phyloP scores from a whole-genome alignment of 2,329 filamentous ascomycete genomes.

The Trichoderma sp. region DNA sequence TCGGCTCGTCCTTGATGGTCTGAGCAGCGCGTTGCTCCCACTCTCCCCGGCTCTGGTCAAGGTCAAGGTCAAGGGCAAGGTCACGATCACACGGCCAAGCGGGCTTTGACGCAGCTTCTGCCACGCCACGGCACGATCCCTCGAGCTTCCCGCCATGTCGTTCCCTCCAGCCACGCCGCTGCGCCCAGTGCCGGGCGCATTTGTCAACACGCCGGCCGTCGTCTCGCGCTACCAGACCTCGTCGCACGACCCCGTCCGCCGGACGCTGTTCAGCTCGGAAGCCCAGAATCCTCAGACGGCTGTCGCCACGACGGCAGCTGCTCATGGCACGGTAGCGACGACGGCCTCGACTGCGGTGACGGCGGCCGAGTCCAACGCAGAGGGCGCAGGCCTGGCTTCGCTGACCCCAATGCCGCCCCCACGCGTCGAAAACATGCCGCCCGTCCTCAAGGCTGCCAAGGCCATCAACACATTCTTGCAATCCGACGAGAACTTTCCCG shows the following conservation, averaged over 20 bases:
- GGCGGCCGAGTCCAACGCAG: slow-evolving; percentile 34
- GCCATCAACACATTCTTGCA: slow-evolving; percentile 80
- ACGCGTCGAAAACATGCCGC: slow-evolving; percentile 57
- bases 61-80: slow-evolving; percentile 34
- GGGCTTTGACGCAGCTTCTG: too few relatives aligned
- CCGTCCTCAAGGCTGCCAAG: slow-evolving; percentile 76
- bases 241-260: slow-evolving; percentile 51
- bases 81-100: not conserved
- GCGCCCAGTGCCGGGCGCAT: slow-evolving; percentile 74
- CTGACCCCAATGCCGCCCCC: slow-evolving; percentile 46
- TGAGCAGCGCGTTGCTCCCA: slow-evolving; percentile 33
- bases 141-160: slow-evolving; percentile 50
- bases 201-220: slow-evolving; percentile 71
- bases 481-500: slow-evolving; percentile 79
- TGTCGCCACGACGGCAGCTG: slow-evolving; percentile 25
- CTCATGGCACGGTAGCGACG: slow-evolving; percentile 2
- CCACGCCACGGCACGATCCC: slow-evolving; percentile 29
- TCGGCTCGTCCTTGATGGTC: slow-evolving; percentile 38
- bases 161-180: slow-evolving; percentile 65
- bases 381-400: slow-evolving; percentile 38
- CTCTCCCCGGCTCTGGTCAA: slow-evolving; percentile 38
- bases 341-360: slow-evolving; percentile 36
- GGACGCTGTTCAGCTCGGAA: slow-evolving; percentile 53
- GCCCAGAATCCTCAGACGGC: slow-evolving; percentile 33
- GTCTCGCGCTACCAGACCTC: slow-evolving; percentile 50